phyloP scores from a whole-genome alignment of 2,329 filamentous ascomycete genomes.

The Aquanectria penicillioides region DNA sequence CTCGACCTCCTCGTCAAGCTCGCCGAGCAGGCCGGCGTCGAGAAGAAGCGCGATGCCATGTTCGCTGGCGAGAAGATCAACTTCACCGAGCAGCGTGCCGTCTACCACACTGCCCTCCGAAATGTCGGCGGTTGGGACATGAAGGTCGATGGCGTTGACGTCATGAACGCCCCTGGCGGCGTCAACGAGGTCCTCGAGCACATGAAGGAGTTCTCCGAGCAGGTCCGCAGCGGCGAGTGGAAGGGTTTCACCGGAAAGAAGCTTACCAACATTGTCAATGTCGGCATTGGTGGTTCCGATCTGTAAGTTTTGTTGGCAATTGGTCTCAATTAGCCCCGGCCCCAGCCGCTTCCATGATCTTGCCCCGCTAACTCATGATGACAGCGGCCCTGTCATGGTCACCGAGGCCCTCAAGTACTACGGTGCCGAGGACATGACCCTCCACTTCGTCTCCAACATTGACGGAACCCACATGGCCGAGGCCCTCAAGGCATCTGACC shows the following conservation, averaged over 20 bases:
- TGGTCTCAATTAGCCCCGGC: not conserved
- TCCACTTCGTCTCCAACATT: slow-evolving; percentile 99
- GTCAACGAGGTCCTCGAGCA: slow-evolving; percentile 93
- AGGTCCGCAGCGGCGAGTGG: slow-evolving; percentile 94
- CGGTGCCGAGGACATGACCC: slow-evolving; percentile 82
- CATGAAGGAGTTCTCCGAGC: slow-evolving; percentile 98
- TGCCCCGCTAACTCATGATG: slow-evolving; percentile 22
- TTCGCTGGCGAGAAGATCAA: slow-evolving; percentile 99
- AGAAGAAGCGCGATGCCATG: slow-evolving; percentile 96
- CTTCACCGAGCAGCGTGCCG: slow-evolving; percentile 96
- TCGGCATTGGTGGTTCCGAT: slow-evolving; percentile 98
- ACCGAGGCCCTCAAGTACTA: slow-evolving; percentile 97
- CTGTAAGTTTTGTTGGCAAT: slow-evolving; percentile 72
- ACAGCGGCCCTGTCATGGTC: slow-evolving; percentile 96
- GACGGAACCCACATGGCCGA: slow-evolving; percentile 98
- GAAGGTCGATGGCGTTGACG: slow-evolving; percentile 90
- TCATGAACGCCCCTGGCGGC: slow-evolving; percentile 87
- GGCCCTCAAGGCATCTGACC: slow-evolving; percentile 86
- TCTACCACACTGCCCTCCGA: slow-evolving; percentile 93
- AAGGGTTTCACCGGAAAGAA: slow-evolving; percentile 98
- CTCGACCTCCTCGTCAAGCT: slow-evolving; percentile 87
- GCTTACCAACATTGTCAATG: slow-evolving; percentile 95
- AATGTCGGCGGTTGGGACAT: slow-evolving; percentile 86
- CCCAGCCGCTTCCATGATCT: slow-evolving; percentile 14
- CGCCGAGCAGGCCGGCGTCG: slow-evolving; percentile 88